phyloP scores from a whole-genome alignment of 805 yeast genomes.

The Kuraishia floccosa region DNA sequence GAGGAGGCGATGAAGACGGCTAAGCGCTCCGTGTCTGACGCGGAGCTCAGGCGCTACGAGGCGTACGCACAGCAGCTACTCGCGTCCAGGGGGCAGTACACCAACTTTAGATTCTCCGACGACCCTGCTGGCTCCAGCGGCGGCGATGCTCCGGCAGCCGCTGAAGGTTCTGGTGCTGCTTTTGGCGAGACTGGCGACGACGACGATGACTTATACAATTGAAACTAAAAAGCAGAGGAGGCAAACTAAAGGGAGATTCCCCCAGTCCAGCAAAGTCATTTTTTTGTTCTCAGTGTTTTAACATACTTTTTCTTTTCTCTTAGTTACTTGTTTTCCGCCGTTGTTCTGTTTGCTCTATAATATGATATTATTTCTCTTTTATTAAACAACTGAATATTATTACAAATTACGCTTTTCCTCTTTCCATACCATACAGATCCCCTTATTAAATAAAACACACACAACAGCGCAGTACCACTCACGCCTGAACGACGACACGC shows the following conservation, averaged over 20 bases:
- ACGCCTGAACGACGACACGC: too few species aligned
- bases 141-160: slow-evolving; percentile 18
- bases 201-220: slow-evolving; percentile 32
- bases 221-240: neutral
- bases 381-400: too few species aligned
- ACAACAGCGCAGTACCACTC: too few species aligned
- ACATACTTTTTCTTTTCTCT: neutral
- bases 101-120: slow-evolving; percentile 78
- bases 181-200: slow-evolving; percentile 35
- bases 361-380: too few species aligned
- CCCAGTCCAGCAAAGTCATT: neutral
- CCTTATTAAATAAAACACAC: too few species aligned
- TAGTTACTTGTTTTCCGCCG: too few species aligned
- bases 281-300: neutral
- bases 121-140: slow-evolving; percentile 17
- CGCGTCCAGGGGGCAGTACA: slow-evolving; percentile 90
- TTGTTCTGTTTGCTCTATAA: too few species aligned
- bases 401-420: too few species aligned
- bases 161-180: slow-evolving; percentile 24
- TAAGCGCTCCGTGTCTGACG: slow-evolving; percentile 91
- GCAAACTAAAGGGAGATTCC: neutral
- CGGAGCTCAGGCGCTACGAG: slow-evolving; percentile 97
- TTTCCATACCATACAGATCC: too few species aligned
- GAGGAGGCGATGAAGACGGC: slow-evolving; percentile 99
- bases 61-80: slow-evolving; percentile 95